Evolutionary conservation across 192 early-diverging fungal species (phyloP).

Genomic region (Coemansia sp.): DNA sequence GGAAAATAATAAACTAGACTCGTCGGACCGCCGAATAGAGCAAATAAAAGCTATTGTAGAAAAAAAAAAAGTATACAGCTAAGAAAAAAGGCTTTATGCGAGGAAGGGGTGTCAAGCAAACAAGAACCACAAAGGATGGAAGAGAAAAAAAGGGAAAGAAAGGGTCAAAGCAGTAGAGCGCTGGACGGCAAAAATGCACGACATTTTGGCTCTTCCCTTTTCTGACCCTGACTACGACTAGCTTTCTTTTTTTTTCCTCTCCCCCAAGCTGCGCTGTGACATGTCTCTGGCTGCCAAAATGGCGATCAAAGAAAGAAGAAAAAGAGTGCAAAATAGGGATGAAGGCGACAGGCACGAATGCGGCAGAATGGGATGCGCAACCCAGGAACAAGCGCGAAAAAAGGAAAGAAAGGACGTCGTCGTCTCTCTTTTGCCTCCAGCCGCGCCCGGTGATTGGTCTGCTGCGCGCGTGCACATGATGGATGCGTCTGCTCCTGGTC

Average conservation of each 20-base stretch:
- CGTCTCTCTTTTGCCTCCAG: not conserved
- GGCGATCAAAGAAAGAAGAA: too few species aligned
- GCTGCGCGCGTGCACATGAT: not conserved
- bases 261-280: too few species aligned
- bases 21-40: conserved; percentile 5
- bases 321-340: too few species aligned
- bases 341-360: too few species aligned
- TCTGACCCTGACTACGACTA: not conserved
- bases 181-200: not conserved
- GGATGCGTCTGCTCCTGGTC: not conserved
- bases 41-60: not conserved
- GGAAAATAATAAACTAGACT: not conserved
- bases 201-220: not conserved
- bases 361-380: too few species aligned
- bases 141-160: conserved; percentile 3
- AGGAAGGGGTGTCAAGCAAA: not conserved
- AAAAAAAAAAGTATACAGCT: not conserved
- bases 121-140: conserved; percentile 8
- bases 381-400: too few species aligned
- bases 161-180: conserved; percentile 1
- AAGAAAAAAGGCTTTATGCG: not conserved
- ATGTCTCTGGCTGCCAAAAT: too few species aligned
- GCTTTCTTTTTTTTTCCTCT: too few species aligned
- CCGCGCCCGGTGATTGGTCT: not conserved
- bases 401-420: too few species aligned